Percentiles rank a stretch among this genome's conserved stretches.
Evolutionary conservation across 768 basidiomycete genomes (phyloP).

Genomic region (Cystobasidium onofrii): DNA sequence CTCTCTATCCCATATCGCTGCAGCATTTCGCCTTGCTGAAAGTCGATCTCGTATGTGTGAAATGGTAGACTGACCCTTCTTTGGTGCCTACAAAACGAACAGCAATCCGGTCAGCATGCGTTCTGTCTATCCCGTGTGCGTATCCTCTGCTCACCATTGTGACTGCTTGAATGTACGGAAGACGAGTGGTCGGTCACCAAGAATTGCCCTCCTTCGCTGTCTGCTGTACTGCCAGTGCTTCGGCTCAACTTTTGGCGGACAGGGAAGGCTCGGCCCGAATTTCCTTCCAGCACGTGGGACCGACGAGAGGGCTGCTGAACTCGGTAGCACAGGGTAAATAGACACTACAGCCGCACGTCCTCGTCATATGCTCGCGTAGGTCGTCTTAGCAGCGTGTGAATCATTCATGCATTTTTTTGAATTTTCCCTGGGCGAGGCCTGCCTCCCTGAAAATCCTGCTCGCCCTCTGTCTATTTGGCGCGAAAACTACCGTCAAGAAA

Average conservation of each 20-base stretch:
- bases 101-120: background rate
- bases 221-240: background rate
- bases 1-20: background rate
- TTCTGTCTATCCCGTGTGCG: background rate
- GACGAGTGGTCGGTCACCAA: background rate
- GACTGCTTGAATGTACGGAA: background rate
- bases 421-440: too few relatives aligned
- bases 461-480: too few relatives aligned
- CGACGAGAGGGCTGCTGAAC: background rate
- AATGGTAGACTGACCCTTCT: slow-evolving; percentile 13
- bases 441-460: too few relatives aligned
- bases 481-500: too few relatives aligned
- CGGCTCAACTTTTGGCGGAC: background rate
- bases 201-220: background rate
- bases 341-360: background rate
- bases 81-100: slow-evolving; percentile 13
- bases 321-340: background rate
- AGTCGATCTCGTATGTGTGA: background rate
- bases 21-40: background rate
- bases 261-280: background rate
- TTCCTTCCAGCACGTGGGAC: background rate
- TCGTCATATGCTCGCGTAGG: too few relatives aligned
- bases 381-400: too few relatives aligned
- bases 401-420: too few relatives aligned
- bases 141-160: slow-evolving; percentile 7